Evolutionary conservation across 2,329 filamentous ascomycete genomes (phyloP).

Genomic region (Alternaria sp.): DNA sequence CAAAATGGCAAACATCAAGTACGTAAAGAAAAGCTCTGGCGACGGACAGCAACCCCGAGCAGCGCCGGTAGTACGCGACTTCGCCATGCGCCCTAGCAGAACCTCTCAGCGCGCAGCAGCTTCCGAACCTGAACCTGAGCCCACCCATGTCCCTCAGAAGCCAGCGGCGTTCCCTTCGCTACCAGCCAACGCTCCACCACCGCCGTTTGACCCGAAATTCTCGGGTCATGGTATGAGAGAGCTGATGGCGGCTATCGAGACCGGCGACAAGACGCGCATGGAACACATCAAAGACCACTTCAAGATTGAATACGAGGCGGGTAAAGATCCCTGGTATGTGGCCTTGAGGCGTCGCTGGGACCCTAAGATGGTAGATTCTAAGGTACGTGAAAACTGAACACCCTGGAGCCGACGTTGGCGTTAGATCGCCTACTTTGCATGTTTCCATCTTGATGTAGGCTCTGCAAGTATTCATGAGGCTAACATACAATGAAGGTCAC

Average conservation of each 20-base stretch:
- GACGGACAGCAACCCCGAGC: not conserved
- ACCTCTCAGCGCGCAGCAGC: not conserved
- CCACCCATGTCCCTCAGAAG: not conserved
- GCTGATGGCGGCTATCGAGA: conserved; percentile 3
- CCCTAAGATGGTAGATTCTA: not conserved
- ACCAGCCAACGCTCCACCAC: not conserved
- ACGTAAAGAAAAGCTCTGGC: not conserved
- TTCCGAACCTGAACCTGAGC: not conserved
- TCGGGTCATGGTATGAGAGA: conserved; percentile 1
- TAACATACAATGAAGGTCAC: conserved; percentile 7
- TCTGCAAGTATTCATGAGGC: not conserved
- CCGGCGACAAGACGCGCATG: not conserved
- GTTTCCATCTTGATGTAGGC: not conserved
- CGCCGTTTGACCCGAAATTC: not conserved
- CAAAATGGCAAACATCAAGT: conserved; percentile 12
- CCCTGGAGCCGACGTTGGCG: not conserved
- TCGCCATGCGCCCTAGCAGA: not conserved
- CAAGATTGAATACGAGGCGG: conserved; percentile 8
- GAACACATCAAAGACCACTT: conserved; percentile 2
- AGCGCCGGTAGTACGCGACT: not conserved
- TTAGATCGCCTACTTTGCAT: not conserved
- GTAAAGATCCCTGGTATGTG: conserved; percentile 13
- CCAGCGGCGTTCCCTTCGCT: conserved; percentile 16
- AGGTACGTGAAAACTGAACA: conserved; percentile 1
- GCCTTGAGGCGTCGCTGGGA: conserved; percentile 7